Conservation (phyloP, 345 rosid species). For the Lepidium didymum region DNA sequence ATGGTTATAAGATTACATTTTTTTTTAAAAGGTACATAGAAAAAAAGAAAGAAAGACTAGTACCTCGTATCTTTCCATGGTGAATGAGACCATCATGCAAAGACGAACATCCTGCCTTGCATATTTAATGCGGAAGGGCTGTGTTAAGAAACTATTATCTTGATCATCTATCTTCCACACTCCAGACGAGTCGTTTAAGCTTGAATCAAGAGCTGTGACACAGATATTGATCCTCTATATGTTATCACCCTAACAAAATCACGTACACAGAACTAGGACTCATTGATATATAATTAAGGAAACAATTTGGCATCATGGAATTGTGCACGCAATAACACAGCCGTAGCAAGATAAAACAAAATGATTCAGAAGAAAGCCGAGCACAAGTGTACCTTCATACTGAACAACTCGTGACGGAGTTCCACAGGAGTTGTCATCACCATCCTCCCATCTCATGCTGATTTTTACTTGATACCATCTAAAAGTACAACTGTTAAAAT, state of each 20-base stretch:
- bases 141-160: slow-evolving; percentile 84
- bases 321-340: neutral
- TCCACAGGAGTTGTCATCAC: slow-evolving; percentile 38
- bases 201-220: slow-evolving; percentile 60
- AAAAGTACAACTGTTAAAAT: neutral
- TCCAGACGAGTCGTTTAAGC: slow-evolving; percentile 53
- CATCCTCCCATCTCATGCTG: slow-evolving; percentile 83
- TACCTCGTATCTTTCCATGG: slow-evolving; percentile 65
- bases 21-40: neutral
- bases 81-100: slow-evolving; percentile 72
- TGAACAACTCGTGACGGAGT: slow-evolving; percentile 89
- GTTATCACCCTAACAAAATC: neutral
- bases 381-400: slow-evolving; percentile 64
- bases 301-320: neutral
- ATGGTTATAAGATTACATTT: neutral
- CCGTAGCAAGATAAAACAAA: neutral
- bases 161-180: slow-evolving; percentile 87
- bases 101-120: slow-evolving; percentile 89
- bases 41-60: neutral
- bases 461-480: slow-evolving; percentile 96
- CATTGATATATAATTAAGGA: neutral
- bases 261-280: neutral
- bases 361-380: neutral
- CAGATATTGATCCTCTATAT: slow-evolving; percentile 6
- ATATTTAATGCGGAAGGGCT: slow-evolving; percentile 85